phyloP scores from a whole-genome alignment of 164 flowering plant genomes.

The Vitis vinifera region DNA sequence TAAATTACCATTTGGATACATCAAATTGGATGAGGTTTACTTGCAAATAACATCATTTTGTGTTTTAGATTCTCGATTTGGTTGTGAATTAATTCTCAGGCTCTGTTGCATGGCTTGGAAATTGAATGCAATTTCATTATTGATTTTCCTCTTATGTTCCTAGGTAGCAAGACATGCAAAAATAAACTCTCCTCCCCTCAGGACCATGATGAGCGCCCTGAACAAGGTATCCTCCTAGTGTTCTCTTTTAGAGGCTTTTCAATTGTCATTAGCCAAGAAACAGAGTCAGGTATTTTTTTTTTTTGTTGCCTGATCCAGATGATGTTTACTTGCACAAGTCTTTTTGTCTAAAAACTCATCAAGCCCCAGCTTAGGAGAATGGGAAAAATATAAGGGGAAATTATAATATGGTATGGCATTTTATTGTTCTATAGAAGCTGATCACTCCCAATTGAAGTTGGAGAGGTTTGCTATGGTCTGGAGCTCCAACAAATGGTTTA shows the following conservation, averaged over 20 bases:
- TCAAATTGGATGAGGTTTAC: slow-evolving; percentile 78
- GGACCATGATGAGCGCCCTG: slow-evolving; percentile 45
- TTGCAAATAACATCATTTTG: background rate
- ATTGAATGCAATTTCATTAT: too few relatives aligned
- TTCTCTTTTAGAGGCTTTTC: background rate
- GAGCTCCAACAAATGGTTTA: background rate
- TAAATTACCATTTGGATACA: slow-evolving; percentile 72
- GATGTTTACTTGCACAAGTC: too few relatives aligned
- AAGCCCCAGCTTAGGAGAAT: too few relatives aligned
- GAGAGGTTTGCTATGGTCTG: background rate
- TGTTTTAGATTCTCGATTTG: too few relatives aligned
- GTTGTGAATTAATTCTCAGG: too few relatives aligned
- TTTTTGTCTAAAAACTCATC: too few relatives aligned
- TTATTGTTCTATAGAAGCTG: background rate
- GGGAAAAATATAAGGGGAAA: too few relatives aligned
- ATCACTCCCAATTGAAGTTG: too few relatives aligned
- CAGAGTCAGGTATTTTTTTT: too few relatives aligned
- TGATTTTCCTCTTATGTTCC: background rate
- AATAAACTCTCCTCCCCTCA: slow-evolving; percentile 66
- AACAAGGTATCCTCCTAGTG: slow-evolving; percentile 47
- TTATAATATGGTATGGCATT: background rate
- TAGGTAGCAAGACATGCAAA: slow-evolving; percentile 86
- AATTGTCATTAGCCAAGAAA: background rate
- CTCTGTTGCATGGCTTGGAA: too few relatives aligned
- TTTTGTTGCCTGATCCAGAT: too few relatives aligned